These are phyloP conservation scores for Metarhizium sp. DNA, from an alignment of 2,329 filamentous ascomycete species.

Conservation along the genomic window DNA sequence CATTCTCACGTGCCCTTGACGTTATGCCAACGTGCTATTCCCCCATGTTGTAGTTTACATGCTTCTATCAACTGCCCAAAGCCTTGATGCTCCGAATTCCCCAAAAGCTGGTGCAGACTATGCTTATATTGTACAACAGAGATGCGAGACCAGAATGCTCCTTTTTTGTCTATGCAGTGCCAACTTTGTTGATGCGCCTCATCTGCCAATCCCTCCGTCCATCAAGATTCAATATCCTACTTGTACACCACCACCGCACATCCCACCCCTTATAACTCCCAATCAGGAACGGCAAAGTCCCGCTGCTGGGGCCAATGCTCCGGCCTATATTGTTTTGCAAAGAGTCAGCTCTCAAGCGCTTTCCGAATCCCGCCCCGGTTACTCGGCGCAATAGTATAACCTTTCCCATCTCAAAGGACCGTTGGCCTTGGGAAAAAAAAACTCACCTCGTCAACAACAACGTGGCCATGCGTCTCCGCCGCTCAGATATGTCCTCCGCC, in stretches of 20 bases:
- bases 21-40: no score
- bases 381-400: background rate
- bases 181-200: no score
- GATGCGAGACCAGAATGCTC: background rate
- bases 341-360: constrained; percentile 6
- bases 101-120: background rate
- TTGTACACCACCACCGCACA: background rate
- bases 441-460: constrained; percentile 32
- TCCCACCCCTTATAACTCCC: constrained; percentile 22
- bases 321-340: constrained; percentile 15
- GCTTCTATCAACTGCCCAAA: background rate
- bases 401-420: background rate
- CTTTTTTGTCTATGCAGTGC: background rate
- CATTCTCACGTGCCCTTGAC: no score
- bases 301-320: constrained; percentile 31
- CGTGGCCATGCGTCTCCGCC: constrained; percentile 28
- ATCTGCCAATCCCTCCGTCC: background rate
- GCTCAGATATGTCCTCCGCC: constrained; percentile 25
- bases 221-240: background rate
- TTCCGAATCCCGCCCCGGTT: background rate
- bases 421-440: background rate
- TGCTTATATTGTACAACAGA: background rate
- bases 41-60: background rate
- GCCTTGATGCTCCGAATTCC: background rate
- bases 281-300: constrained; percentile 31